Percentiles rank a stretch among this genome's conserved stretches.
Conservation (phyloP, 768 basidiomycete genomes). For the Tubosaeta sp. region DNA sequence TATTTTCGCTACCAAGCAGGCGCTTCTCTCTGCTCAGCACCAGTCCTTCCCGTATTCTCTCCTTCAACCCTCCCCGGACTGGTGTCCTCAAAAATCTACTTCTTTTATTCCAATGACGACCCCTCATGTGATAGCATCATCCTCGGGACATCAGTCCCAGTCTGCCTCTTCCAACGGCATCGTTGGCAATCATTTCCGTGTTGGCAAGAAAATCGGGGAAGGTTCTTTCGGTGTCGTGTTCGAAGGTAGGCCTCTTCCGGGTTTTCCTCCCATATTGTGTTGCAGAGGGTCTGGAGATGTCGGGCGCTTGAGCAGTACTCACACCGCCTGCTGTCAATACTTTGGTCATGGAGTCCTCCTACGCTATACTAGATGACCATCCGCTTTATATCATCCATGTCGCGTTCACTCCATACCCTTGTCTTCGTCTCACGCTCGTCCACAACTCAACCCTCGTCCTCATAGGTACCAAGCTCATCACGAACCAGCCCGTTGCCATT, state of each 20-base stretch:
- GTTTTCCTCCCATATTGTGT: neutral
- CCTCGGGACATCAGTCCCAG: constrained; percentile 63
- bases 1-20: constrained; percentile 24
- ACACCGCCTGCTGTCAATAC: constrained; percentile 3
- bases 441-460: constrained; percentile 14
- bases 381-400: constrained; percentile 3
- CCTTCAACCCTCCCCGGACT: constrained; percentile 27
- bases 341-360: constrained; percentile 4
- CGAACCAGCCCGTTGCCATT: constrained; percentile 88
- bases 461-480: constrained; percentile 79
- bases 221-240: constrained; percentile 99
- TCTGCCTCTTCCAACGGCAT: constrained; percentile 64
- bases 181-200: constrained; percentile 77
- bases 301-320: constrained; percentile 13
- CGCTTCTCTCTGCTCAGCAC: constrained; percentile 21
- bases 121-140: constrained; percentile 80
- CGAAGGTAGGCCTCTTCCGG: constrained; percentile 60
- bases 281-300: constrained; percentile 1
- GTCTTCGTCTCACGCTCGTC: neutral
- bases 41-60: constrained; percentile 18
- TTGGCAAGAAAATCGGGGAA: constrained; percentile 99
- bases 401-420: constrained; percentile 2
- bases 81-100: constrained; percentile 18
- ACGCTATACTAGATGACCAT: constrained; percentile 4
- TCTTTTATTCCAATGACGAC: constrained; percentile 54